These are phyloP conservation scores for Hypoxylon subgilvum DNA, from an alignment of 495 filamentous ascomycete species.

Conservation along the genomic window DNA sequence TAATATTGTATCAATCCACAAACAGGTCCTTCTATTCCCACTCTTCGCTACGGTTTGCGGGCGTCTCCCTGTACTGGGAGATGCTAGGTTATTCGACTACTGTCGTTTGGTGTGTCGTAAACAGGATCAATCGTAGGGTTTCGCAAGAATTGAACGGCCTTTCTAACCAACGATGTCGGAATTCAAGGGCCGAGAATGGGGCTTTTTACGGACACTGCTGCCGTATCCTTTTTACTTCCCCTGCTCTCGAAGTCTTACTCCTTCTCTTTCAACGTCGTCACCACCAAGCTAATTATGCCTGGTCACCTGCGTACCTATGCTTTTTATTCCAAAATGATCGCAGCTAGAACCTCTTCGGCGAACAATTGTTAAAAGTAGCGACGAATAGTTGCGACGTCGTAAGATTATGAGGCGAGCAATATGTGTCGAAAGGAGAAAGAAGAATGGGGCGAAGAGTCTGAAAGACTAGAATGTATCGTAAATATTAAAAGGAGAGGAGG, in stretches of 20 bases:
- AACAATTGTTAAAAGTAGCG: conserved; percentile 10
- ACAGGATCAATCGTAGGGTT: conserved; percentile 10
- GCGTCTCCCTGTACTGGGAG: background rate
- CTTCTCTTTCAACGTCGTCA: conserved; percentile 27
- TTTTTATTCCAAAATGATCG: conserved; percentile 17
- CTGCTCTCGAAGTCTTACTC: conserved; percentile 27
- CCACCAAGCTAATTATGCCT: conserved; percentile 14
- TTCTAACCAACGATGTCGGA: conserved; percentile 19
- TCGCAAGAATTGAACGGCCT: conserved; percentile 2
- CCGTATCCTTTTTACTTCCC: conserved; percentile 41
- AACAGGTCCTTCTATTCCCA: conserved; percentile 1
- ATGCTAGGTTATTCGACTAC: conserved; percentile 3
- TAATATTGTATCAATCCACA: conserved; percentile 26
- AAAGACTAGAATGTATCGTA: conserved; percentile 12
- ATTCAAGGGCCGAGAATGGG: conserved; percentile 15
- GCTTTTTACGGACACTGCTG: conserved; percentile 41
- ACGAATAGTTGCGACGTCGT: conserved; percentile 9
- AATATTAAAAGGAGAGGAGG: conserved; percentile 14
- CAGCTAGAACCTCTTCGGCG: conserved; percentile 17
- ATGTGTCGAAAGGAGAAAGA: conserved; percentile 1
- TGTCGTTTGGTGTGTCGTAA: conserved; percentile 2
- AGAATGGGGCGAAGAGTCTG: conserved; percentile 17
- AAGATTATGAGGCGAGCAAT: background rate
- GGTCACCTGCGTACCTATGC: conserved; percentile 15
- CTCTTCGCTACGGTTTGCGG: conserved; percentile 2